These are phyloP conservation scores for Curvularia sp. DNA, from an alignment of 2,329 filamentous ascomycete genomes.

Conservation along the genomic window DNA sequence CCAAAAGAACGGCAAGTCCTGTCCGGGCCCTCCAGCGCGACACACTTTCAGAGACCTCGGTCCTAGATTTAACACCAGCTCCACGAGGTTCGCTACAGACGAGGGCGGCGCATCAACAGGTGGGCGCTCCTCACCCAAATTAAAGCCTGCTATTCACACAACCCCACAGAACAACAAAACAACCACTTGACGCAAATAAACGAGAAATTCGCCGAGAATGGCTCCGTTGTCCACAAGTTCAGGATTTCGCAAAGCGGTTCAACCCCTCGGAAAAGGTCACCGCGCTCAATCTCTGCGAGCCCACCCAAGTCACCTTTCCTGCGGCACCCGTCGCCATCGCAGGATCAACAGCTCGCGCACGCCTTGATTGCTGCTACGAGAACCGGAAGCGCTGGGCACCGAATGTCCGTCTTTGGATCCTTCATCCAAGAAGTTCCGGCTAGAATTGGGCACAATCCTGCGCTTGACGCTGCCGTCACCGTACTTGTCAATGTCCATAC, in stretches of 20 bases:
- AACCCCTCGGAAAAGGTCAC: conserved; percentile 11
- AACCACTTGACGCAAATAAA: conserved; percentile 34
- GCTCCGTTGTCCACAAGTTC: conserved; percentile 42
- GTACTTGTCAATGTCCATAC: conserved; percentile 41
- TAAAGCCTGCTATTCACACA: conserved; percentile 5
- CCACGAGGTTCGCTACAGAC: conserved; percentile 2
- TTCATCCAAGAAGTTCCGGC: conserved; percentile 43
- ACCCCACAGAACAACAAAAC: conserved; percentile 20
- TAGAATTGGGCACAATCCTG: conserved; percentile 42
- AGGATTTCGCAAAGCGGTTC: conserved; percentile 29
- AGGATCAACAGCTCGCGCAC: conserved; percentile 38
- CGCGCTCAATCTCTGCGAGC: conserved; percentile 23
- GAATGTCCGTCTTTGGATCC: conserved; percentile 42
- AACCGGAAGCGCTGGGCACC: conserved; percentile 39
- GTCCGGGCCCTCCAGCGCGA: conserved; percentile 44
- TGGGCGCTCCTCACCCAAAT: background rate
- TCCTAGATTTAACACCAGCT: conserved; percentile 22
- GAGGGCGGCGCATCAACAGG: conserved; percentile 6
- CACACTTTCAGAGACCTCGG: conserved; percentile 46
- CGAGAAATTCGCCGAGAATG: conserved; percentile 36
- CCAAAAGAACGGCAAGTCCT: conserved; percentile 44
- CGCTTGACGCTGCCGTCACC: conserved; percentile 43
- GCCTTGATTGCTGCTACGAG: conserved; percentile 36
- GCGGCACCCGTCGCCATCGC: conserved; percentile 36
- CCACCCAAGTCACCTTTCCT: conserved; percentile 28